Evolutionary conservation across 805 yeast species (phyloP).

Genomic region (Lipomyces orientalis): DNA sequence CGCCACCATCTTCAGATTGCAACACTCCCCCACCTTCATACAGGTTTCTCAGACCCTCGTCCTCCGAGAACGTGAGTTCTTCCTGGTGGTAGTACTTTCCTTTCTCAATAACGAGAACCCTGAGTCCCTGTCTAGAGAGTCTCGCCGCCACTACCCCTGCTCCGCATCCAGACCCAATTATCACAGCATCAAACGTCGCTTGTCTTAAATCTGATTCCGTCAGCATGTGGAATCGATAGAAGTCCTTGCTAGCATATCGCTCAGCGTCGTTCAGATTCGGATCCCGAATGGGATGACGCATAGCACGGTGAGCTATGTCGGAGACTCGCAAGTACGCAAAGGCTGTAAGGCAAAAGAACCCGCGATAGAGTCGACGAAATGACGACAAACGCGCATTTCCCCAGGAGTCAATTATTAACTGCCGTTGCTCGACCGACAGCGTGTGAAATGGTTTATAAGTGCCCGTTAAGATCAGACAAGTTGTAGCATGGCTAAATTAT

Average conservation of each 20-base stretch:
- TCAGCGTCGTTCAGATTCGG: constrained; percentile 42
- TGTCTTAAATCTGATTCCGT: constrained; percentile 38
- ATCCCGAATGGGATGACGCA: constrained; percentile 50
- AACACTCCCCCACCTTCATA: constrained; percentile 52
- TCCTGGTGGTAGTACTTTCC: constrained; percentile 52
- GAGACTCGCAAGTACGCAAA: constrained; percentile 44
- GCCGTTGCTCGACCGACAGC: constrained; percentile 49
- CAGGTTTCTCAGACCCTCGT: constrained; percentile 47
- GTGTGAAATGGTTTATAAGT: constrained; percentile 22
- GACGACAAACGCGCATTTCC: constrained; percentile 49
- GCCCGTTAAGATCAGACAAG: constrained; percentile 25
- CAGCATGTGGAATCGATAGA: constrained; percentile 45
- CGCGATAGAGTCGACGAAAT: constrained; percentile 48
- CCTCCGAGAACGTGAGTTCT: constrained; percentile 50
- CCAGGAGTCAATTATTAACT: constrained; percentile 49
- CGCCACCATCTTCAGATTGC: constrained; percentile 47
- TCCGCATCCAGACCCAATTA: constrained; percentile 61
- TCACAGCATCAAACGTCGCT: constrained; percentile 52
- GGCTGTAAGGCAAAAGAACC: constrained; percentile 44
- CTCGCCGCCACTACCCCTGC: constrained; percentile 60
- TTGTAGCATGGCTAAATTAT: neutral
- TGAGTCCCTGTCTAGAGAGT: constrained; percentile 52
- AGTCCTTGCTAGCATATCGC: constrained; percentile 42
- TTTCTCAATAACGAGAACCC: constrained; percentile 57
- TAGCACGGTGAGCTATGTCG: constrained; percentile 48